Evolutionary conservation across 176 grass and related monocot genomes (phyloP), one percentile per base, ranked within the genome.

Genomic region (Elaeis guineensis): DNA sequence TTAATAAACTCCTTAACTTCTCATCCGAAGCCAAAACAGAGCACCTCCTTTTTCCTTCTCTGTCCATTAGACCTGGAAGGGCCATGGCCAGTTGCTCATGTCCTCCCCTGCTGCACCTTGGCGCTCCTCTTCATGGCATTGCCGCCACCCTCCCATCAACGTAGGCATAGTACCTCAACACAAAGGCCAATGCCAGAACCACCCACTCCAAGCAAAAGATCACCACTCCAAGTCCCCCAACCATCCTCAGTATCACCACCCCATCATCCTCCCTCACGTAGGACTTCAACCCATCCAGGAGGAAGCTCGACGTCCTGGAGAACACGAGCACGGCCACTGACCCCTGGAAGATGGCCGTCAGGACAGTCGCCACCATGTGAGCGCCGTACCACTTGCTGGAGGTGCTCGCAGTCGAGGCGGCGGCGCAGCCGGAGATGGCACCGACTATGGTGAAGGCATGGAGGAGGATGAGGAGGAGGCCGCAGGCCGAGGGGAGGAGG

Each of bases 191-290:
- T 6, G 51, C 25, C 64, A 67, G 53, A 3, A 21, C 64, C 64
- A 55, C 64, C 64, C 64, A 67, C 64, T 67, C 64, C 64, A 55
- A 54, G 50, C 64, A 67, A 17, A 67, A 67, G 51, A 67, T 67
- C 24, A 53, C 51, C 24, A 67, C 51, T 16, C 64, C 23, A 6
- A 67, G 25, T 1, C 17, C 64, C 24, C 64, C 51, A 16, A 21
- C 64, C 64, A 67, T 67, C 51, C 51, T 26, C 50, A 67, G 50
- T 2, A 55, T 67, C 64, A 67, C 64, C 51, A 19, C 64, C 17
- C 51, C 64, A 25, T 67, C 64, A n/a, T 67, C 64, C 64, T 53
- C 64, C 50, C 3, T 16, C 17, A 54, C 64, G 51, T 67, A 67
- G 49, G 64, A 55, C 64, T 26, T 54, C 51, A 67, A 51, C 17